These are phyloP conservation scores for Saccharomyces hybrid DNA, from an alignment of 1,139 yeast species.

Conservation along the genomic window DNA sequence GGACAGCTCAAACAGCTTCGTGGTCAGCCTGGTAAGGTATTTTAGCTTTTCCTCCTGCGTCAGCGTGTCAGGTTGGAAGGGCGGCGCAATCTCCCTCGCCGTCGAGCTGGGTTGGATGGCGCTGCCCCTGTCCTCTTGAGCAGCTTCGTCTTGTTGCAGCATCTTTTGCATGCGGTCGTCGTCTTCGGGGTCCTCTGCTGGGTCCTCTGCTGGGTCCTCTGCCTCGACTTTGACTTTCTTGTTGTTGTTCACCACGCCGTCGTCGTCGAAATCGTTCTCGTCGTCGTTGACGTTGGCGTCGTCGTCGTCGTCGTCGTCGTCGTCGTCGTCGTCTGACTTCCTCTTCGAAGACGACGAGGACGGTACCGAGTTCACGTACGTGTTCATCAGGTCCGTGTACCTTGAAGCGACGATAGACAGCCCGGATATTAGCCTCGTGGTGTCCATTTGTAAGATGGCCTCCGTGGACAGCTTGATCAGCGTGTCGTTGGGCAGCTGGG, in stretches of 20 bases:
- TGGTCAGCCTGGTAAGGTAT: not conserved
- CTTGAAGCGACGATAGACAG: conserved; percentile 61
- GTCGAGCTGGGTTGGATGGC: not conserved
- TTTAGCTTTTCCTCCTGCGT: not conserved
- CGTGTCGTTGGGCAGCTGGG: conserved; percentile 56
- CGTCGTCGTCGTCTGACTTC: conserved; percentile 7
- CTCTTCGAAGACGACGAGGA: conserved; percentile 5
- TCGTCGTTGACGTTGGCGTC: conserved; percentile 7
- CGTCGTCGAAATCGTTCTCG: not conserved
- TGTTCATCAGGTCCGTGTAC: conserved; percentile 38
- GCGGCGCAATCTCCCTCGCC: not conserved
- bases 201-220: conserved; percentile 4
- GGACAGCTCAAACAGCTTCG: not conserved
- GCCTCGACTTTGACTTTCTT: conserved; percentile 29
- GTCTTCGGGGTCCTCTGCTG: conserved; percentile 7
- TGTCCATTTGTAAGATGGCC: conserved; percentile 53
- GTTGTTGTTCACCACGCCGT: conserved; percentile 16
- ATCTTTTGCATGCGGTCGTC: conserved; percentile 23
- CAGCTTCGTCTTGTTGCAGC: not conserved
- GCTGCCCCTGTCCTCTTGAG: not conserved
- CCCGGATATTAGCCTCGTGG: conserved; percentile 54
- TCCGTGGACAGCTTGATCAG: conserved; percentile 57
- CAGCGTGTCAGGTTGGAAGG: not conserved
- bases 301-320: conserved; percentile 23
- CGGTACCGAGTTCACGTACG: conserved; percentile 8